These are phyloP conservation scores for Tephrocybe sp. DNA, from an alignment of 768 basidiomycete genomes.

Conservation along the genomic window DNA sequence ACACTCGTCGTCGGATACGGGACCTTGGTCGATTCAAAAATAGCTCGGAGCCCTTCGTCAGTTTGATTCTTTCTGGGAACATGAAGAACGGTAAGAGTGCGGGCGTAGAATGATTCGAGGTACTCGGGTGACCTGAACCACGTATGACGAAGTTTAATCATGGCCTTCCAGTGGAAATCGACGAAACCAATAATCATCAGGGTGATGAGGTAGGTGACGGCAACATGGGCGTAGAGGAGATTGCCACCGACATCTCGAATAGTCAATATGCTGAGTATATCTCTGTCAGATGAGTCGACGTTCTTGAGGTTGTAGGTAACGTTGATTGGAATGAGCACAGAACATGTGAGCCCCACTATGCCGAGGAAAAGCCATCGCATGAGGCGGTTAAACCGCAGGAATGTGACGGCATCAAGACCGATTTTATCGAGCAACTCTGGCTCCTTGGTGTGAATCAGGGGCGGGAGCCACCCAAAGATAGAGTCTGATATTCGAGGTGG, in stretches of 20 bases:
- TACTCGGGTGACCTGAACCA: conserved; percentile 95
- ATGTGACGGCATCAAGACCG: conserved; percentile 92
- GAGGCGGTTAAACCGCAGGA: conserved; percentile 88
- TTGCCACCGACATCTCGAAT: conserved; percentile 77
- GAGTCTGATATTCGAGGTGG: conserved; percentile 83
- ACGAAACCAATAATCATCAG: conserved; percentile 68
- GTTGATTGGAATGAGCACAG: conserved; percentile 83
- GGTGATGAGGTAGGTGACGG: conserved; percentile 78
- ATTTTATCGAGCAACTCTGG: conserved; percentile 85
- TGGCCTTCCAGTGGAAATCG: conserved; percentile 71
- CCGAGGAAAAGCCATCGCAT: conserved; percentile 69
- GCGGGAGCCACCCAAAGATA: conserved; percentile 87
- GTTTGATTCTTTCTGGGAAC: conserved; percentile 80
- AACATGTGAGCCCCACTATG: conserved; percentile 63
- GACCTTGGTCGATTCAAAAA: conserved; percentile 72
- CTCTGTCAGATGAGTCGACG: conserved; percentile 47
- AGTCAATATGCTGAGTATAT: conserved; percentile 77
- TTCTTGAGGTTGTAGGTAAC: conserved; percentile 76
- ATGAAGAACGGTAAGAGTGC: conserved; percentile 80
- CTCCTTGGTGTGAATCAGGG: conserved; percentile 79
- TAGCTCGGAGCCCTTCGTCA: conserved; percentile 77
- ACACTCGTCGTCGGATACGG: conserved; percentile 93
- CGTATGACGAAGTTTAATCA: conserved; percentile 73
- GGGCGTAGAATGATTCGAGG: conserved; percentile 86
- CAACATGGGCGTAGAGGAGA: conserved; percentile 82